A percentile compares a stretch with the other conserved stretches of the same genome.
Conservation (phyloP, 2,329 filamentous ascomycete genomes). For the Cordyceps cateniannulata region DNA sequence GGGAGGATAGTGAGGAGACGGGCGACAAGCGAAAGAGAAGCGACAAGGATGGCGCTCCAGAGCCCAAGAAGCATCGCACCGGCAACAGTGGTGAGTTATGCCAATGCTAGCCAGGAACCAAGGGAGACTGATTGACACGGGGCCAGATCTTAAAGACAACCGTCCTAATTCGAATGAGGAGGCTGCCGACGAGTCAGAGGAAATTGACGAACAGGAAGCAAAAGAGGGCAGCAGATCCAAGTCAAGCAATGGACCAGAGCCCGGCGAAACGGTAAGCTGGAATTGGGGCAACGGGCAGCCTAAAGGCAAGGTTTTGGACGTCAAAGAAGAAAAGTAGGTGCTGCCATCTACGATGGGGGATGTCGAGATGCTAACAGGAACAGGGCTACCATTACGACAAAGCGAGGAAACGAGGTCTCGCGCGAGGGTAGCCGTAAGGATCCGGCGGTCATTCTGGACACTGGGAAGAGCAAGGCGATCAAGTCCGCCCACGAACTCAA, state of each 20-base stretch:
- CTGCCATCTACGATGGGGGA: not conserved
- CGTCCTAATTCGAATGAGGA: conserved; percentile 14
- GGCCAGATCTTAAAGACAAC: not conserved
- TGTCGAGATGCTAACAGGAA: not conserved
- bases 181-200: conserved; percentile 15
- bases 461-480: conserved; percentile 36
- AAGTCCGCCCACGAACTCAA: conserved; percentile 36
- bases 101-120: conserved; percentile 13
- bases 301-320: conserved; percentile 37
- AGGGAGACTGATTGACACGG: conserved; percentile 14
- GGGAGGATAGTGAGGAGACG: conserved; percentile 8
- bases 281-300: conserved; percentile 39
- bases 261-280: conserved; percentile 40
- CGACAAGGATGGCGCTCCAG: conserved; percentile 17
- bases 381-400: conserved; percentile 34
- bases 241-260: conserved; percentile 27
- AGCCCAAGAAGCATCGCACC: conserved; percentile 28
- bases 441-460: conserved; percentile 36
- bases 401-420: conserved; percentile 34
- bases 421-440: conserved; percentile 34
- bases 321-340: conserved; percentile 24
- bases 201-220: conserved; percentile 16
- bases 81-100: conserved; percentile 18
- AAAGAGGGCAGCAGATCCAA: conserved; percentile 13
- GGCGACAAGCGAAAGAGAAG: conserved; percentile 24